A percentile compares a stretch with the other conserved stretches of the same genome.
Conservation (phyloP, 352 stramenopile species). For the Globisporangium alternatum region DNA sequence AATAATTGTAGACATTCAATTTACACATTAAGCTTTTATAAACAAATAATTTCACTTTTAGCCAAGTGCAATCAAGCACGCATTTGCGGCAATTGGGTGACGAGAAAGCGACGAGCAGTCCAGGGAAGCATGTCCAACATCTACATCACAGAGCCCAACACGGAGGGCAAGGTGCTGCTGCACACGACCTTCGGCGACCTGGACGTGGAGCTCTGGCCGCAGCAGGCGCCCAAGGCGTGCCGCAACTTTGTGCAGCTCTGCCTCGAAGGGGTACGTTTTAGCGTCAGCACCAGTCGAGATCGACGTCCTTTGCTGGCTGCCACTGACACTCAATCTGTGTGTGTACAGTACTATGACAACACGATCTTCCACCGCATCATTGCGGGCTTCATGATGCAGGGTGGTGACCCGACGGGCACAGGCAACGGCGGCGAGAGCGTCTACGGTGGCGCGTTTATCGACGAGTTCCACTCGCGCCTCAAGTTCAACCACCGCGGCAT, state of each 20-base stretch:
- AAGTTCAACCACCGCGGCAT: constrained; percentile 96
- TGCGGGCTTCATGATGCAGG: constrained; percentile 95
- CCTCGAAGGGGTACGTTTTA: constrained; percentile 57
- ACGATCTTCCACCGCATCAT: constrained; percentile 96
- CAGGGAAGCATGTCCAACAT: constrained; percentile 91
- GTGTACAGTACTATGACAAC: constrained; percentile 92
- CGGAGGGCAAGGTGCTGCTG: constrained; percentile 95
- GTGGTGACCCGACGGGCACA: constrained; percentile 88
- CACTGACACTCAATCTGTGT: constrained; percentile 8
- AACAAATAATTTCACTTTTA: background rate
- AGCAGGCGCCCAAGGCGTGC: constrained; percentile 94
- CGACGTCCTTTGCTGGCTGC: background rate
- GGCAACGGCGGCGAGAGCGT: constrained; percentile 83
- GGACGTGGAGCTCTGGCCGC: constrained; percentile 96
- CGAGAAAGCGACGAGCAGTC: background rate
- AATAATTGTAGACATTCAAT: background rate
- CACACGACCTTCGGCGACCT: constrained; percentile 97
- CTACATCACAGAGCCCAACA: constrained; percentile 96
- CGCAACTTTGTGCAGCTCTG: constrained; percentile 93
- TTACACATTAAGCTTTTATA: background rate
- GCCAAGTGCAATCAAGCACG: background rate
- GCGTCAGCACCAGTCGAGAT: background rate
- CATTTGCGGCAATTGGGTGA: background rate
- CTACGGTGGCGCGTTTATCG: constrained; percentile 73
- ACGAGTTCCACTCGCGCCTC: constrained; percentile 94